Evolutionary conservation across 2,329 filamentous ascomycete species (phyloP).

Genomic region (Biscogniauxia marginata): DNA sequence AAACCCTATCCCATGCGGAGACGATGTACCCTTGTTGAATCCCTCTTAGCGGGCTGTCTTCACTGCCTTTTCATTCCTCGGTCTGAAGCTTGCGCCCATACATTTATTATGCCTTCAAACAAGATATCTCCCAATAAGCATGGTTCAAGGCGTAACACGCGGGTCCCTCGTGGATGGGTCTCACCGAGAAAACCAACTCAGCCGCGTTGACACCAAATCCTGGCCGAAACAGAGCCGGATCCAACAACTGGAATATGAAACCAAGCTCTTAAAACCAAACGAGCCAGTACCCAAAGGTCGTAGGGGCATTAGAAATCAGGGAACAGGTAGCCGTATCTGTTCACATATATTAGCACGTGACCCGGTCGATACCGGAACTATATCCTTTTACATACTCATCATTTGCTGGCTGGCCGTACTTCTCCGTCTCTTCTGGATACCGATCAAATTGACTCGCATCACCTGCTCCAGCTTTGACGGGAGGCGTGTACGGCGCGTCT

Average conservation of each 20-base stretch:
- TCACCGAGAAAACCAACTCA: not conserved
- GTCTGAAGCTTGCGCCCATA: not conserved
- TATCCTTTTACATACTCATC: slow-evolving; percentile 71
- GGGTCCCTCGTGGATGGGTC: not conserved
- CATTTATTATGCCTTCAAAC: not conserved
- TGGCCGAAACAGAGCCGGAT: not conserved
- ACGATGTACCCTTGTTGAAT: not conserved
- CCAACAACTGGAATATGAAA: not conserved
- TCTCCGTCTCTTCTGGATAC: slow-evolving; percentile 94
- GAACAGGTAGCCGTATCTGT: slow-evolving; percentile 72
- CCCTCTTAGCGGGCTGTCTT: not conserved
- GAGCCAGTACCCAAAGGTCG: not conserved
- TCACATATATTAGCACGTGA: slow-evolving; percentile 5
- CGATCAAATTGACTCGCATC: slow-evolving; percentile 98
- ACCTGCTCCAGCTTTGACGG: slow-evolving; percentile 87
- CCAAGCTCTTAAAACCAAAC: not conserved
- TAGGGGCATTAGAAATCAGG: slow-evolving; percentile 61
- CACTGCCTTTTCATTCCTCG: not conserved
- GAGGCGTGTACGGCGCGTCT: slow-evolving; percentile 95
- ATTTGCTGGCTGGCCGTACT: slow-evolving; percentile 74
- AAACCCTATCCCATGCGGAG: not conserved
- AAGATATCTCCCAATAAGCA: not conserved
- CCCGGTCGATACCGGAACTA: slow-evolving; percentile 1
- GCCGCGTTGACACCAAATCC: not conserved
- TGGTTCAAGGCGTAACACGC: not conserved